Percentiles rank a stretch among this genome's conserved stretches.
These are phyloP conservation scores for Solanum neorickii DNA, from an alignment of 257 asterid genomes.

Conservation along the genomic window DNA sequence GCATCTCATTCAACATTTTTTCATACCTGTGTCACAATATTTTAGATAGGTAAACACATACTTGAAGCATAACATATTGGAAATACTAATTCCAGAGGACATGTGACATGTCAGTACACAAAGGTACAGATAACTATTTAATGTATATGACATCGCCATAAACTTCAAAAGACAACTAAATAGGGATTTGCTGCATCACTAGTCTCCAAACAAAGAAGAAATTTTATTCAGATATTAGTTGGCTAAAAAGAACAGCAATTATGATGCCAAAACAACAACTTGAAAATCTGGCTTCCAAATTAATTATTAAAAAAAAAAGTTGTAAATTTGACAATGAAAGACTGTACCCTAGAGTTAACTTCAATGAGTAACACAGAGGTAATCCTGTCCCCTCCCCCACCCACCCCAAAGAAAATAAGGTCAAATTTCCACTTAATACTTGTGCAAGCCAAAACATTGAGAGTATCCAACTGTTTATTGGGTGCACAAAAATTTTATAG, in stretches of 20 bases:
- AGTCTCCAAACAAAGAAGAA: not conserved
- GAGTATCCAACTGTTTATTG: not conserved
- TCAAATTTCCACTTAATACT: not conserved
- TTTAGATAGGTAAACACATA: not conserved
- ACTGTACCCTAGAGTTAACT: not conserved
- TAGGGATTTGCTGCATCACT: not conserved
- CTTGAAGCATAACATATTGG: not conserved
- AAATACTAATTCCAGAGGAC: not conserved
- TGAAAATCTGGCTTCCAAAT: not conserved
- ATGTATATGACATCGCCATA: not conserved
- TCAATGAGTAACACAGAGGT: not conserved
- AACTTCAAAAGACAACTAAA: not conserved
- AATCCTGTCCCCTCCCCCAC: not conserved
- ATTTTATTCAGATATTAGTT: not conserved
- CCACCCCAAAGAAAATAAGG: not conserved
- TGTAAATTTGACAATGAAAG: not conserved
- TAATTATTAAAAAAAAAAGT: not conserved
- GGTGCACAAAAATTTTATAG: not conserved
- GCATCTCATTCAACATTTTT: constrained; percentile 73
- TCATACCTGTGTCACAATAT: constrained; percentile 48
- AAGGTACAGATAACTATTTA: not conserved
- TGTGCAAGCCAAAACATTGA: not conserved
- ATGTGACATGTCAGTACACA: not conserved
- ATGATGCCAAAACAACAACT: not conserved
- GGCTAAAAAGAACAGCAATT: not conserved